phyloP scores from a whole-genome alignment of 495 filamentous ascomycete species.

The Aspergillus bridgeri region DNA sequence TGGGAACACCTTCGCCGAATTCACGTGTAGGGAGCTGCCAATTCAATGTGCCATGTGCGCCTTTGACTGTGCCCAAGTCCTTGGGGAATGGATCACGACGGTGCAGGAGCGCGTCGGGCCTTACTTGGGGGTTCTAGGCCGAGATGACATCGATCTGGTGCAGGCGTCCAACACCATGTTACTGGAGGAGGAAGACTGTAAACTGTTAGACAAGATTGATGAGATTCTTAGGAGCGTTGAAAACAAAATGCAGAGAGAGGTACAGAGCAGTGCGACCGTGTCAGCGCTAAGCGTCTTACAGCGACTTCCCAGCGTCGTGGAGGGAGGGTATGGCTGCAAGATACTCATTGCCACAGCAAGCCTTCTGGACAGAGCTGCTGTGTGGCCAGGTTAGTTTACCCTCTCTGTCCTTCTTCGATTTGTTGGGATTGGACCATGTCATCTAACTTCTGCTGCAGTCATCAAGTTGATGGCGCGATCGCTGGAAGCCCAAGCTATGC shows the following conservation, averaged over 20 bases:
- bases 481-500: slow-evolving; percentile 78
- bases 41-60: slow-evolving; percentile 89
- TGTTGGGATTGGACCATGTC: slow-evolving; percentile 18
- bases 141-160: slow-evolving; percentile 70
- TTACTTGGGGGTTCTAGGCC: slow-evolving; percentile 82
- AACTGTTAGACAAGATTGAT: slow-evolving; percentile 79
- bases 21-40: slow-evolving; percentile 84
- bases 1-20: slow-evolving; percentile 81
- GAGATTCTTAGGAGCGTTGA: slow-evolving; percentile 77
- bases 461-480: slow-evolving; percentile 85
- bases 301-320: slow-evolving; percentile 55
- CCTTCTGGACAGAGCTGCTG: slow-evolving; percentile 83
- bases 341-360: slow-evolving; percentile 82
- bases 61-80: slow-evolving; percentile 94
- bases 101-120: slow-evolving; percentile 91
- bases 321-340: slow-evolving; percentile 78
- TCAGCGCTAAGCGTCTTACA: slow-evolving; percentile 50
- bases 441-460: slow-evolving; percentile 47
- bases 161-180: slow-evolving; percentile 84
- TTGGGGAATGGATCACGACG: slow-evolving; percentile 94
- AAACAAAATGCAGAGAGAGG: slow-evolving; percentile 67
- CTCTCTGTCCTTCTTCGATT: neutral
- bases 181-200: slow-evolving; percentile 87
- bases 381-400: slow-evolving; percentile 78
- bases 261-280: slow-evolving; percentile 40